These are phyloP conservation scores for Aspergillus novofumigatus DNA, from an alignment of 2,329 filamentous ascomycete species.

Conservation along the genomic window DNA sequence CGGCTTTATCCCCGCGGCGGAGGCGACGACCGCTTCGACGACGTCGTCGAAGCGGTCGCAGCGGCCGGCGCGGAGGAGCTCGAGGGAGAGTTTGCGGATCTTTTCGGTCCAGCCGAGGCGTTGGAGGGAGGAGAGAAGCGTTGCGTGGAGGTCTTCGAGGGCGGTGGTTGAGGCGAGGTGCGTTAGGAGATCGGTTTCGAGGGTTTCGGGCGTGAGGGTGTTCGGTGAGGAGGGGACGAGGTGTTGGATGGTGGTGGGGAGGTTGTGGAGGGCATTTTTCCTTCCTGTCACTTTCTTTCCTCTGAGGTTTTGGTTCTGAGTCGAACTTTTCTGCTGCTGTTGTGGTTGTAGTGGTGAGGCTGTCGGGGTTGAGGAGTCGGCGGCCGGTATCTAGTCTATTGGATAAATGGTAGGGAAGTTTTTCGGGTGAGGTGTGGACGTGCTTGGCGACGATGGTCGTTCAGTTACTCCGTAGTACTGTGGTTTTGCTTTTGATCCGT, in stretches of 20 bases:
- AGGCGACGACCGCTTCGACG: constrained; percentile 49
- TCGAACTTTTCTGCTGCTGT: neutral
- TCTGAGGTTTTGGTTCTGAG: neutral
- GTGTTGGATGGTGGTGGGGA: neutral
- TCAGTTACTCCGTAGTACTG: neutral
- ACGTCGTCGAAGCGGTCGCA: constrained; percentile 56
- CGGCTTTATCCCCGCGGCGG: constrained; percentile 36
- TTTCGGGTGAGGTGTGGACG: neutral
- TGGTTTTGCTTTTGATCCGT: neutral
- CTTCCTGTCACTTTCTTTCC: neutral
- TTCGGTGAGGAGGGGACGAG: constrained; percentile 16
- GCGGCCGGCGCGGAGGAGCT: constrained; percentile 55
- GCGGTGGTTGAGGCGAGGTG: constrained; percentile 47
- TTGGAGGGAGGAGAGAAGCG: constrained; percentile 53
- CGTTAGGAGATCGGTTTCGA: constrained; percentile 37
- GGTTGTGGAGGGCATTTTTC: constrained; percentile 10
- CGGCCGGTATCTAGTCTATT: neutral
- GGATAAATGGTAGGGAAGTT: neutral
- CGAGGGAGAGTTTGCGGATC: constrained; percentile 51
- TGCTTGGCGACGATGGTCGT: neutral
- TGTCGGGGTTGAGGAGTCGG: neutral
- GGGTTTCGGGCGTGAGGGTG: constrained; percentile 36
- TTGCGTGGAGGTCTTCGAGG: constrained; percentile 53
- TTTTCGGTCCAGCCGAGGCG: constrained; percentile 57
- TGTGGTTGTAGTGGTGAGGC: neutral